Conservation (phyloP, 441 rosid species). For the Isatis lusitanica region DNA sequence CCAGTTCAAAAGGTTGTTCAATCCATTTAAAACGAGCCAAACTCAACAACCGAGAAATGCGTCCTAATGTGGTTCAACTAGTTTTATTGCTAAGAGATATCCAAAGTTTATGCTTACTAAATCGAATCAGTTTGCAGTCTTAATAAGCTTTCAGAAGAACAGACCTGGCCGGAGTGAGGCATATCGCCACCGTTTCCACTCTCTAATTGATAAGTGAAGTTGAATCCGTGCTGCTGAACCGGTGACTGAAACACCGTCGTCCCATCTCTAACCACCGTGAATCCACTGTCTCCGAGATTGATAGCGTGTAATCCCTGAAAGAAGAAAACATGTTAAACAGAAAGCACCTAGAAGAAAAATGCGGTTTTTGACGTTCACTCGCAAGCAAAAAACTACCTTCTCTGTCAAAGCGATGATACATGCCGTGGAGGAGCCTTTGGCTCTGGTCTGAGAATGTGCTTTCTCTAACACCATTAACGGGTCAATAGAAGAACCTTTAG, state of each 20-base stretch:
- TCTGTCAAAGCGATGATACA: slow-evolving; percentile 59
- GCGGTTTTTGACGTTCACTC: not conserved
- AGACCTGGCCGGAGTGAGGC: slow-evolving; percentile 61
- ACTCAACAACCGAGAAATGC: not conserved
- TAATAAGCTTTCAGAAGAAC: slow-evolving; percentile 1
- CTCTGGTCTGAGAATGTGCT: slow-evolving; percentile 58
- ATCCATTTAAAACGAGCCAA: no score
- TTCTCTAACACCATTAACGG: slow-evolving; percentile 60
- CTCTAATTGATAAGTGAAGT: slow-evolving; percentile 71
- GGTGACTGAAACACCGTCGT: slow-evolving; percentile 63
- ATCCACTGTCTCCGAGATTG: slow-evolving; percentile 78
- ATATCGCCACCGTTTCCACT: slow-evolving; percentile 53
- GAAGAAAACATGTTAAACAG: not conserved
- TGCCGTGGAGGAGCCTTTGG: slow-evolving; percentile 76
- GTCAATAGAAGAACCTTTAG: slow-evolving; percentile 46
- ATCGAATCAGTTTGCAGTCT: not conserved
- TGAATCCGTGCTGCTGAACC: slow-evolving; percentile 72
- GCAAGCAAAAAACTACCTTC: slow-evolving; percentile 42
- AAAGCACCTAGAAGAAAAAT: not conserved
- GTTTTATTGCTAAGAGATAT: not conserved
- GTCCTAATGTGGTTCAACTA: not conserved
- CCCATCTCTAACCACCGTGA: slow-evolving; percentile 68
- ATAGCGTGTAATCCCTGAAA: slow-evolving; percentile 64
- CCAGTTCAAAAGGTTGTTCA: not conserved
- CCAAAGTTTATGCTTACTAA: no score